Conservation (phyloP, 192 early-diverging fungal genomes). For the Podila epigama region DNA sequence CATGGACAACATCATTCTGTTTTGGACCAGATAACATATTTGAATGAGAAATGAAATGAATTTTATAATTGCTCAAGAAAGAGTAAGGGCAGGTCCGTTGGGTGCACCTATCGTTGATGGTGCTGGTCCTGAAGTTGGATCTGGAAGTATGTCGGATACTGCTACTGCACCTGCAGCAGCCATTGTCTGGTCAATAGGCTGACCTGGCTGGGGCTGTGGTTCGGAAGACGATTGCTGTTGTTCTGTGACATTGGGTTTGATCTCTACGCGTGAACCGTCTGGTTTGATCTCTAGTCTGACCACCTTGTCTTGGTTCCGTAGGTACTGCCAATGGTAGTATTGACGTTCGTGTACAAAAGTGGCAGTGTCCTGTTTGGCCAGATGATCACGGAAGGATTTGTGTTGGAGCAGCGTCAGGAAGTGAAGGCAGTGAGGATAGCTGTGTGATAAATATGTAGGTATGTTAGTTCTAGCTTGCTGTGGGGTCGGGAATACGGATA, state of each 20-base stretch:
- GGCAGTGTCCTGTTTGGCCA: conserved; percentile 75
- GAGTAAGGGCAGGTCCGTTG: background rate
- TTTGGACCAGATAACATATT: too few species aligned
- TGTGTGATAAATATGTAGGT: conserved; percentile 21
- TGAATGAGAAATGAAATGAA: too few species aligned
- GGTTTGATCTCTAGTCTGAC: conserved; percentile 47
- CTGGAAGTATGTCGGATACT: background rate
- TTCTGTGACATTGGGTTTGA: conserved; percentile 18
- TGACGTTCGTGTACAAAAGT: conserved; percentile 80
- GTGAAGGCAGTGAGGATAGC: conserved; percentile 87
- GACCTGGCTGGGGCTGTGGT: background rate
- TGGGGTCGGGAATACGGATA: too few species aligned
- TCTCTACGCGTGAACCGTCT: conserved; percentile 34
- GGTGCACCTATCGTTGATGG: background rate
- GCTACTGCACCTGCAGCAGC: too few species aligned
- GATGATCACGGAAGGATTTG: conserved; percentile 77
- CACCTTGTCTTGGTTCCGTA: conserved; percentile 55
- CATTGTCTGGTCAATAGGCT: background rate
- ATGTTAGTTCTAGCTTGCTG: background rate
- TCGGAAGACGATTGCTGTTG: too few species aligned
- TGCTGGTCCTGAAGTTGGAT: background rate
- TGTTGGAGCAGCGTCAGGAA: conserved; percentile 90
- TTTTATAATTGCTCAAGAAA: background rate
- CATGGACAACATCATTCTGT: too few species aligned
- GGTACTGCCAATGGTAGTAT: conserved; percentile 79